These are phyloP conservation scores for Pisolithus microcarpus DNA, from an alignment of 768 basidiomycete genomes.

Conservation along the genomic window DNA sequence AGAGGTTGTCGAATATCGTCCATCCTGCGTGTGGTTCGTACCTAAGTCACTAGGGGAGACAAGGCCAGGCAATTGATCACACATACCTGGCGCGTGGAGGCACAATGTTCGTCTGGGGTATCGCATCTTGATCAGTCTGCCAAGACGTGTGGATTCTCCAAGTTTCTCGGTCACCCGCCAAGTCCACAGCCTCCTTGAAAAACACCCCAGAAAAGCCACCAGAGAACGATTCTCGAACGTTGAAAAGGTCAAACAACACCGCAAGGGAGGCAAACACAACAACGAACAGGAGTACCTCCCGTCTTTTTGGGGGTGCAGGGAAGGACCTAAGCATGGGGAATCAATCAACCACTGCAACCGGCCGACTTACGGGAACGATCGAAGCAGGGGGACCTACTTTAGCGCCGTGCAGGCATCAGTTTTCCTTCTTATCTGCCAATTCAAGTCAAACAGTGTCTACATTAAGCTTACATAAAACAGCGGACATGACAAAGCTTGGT, in stretches of 20 bases:
- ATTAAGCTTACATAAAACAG: too few relatives aligned
- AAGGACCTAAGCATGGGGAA: not conserved
- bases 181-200: constrained; percentile 3
- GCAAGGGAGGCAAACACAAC: not conserved
- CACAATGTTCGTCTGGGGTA: constrained; percentile 60
- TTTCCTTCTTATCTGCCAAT: too few relatives aligned
- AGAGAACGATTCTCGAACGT: constrained; percentile 1
- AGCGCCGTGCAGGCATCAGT: too few relatives aligned
- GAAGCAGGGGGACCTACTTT: not conserved
- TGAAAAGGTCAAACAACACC: not conserved
- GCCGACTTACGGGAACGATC: not conserved
- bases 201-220: constrained; percentile 4
- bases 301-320: not conserved
- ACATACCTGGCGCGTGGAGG: constrained; percentile 69
- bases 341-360: not conserved
- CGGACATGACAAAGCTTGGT: too few relatives aligned
- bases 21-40: constrained; percentile 48
- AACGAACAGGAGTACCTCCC: not conserved
- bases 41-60: too few relatives aligned
- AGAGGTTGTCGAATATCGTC: constrained; percentile 84
- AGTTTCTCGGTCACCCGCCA: constrained; percentile 12
- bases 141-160: constrained; percentile 35
- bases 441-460: too few relatives aligned
- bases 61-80: not conserved
- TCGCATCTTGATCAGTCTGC: constrained; percentile 17